phyloP scores from a whole-genome alignment of 169 alveolate species.

The Perkinsus marinus region DNA sequence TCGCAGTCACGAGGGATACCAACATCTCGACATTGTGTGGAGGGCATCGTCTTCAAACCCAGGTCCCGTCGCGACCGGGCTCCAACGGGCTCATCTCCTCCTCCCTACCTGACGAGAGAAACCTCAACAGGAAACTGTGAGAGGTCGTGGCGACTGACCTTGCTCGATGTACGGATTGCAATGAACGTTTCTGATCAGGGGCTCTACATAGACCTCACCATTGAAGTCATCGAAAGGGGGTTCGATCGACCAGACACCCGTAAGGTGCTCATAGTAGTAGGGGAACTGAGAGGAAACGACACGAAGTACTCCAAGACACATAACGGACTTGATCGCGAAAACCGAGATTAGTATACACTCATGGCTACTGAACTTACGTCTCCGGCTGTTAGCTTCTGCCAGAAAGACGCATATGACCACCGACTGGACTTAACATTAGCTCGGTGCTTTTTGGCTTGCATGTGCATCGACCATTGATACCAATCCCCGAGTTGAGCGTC shows the following conservation, averaged over 20 bases:
- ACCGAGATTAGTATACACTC: too few species aligned
- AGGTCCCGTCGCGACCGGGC: not conserved
- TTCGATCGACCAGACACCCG: not conserved
- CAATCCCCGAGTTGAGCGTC: not conserved
- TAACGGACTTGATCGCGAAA: too few species aligned
- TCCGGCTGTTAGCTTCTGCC: not conserved
- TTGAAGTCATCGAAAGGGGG: not conserved
- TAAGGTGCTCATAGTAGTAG: not conserved
- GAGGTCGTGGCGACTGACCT: not conserved
- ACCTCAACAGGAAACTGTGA: not conserved
- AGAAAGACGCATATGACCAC: not conserved
- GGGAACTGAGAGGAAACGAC: not conserved
- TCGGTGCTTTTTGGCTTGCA: not conserved
- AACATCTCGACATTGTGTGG: too few species aligned
- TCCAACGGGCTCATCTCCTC: not conserved
- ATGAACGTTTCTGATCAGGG: not conserved
- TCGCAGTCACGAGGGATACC: too few species aligned
- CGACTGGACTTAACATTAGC: not conserved
- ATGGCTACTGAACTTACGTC: not conserved
- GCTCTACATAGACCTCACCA: not conserved
- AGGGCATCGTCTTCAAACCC: not conserved
- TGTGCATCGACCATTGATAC: not conserved
- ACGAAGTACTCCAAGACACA: not conserved
- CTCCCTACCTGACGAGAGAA: not conserved
- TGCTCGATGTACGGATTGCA: not conserved